Conservation (phyloP, 1,139 yeast genomes). For the Hanseniaspora sp. region DNA sequence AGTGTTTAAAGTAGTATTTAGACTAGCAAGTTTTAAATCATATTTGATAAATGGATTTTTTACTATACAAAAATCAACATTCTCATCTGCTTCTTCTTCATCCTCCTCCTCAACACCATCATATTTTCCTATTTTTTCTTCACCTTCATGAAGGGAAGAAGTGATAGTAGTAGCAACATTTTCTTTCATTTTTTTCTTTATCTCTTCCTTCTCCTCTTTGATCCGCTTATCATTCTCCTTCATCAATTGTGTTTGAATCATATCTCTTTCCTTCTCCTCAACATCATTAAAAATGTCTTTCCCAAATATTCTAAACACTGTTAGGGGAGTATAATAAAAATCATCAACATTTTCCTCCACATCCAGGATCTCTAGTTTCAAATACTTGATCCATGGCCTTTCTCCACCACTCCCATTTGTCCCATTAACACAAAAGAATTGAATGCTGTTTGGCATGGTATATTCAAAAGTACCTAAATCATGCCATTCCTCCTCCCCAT, state of each 20-base stretch:
- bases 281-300: constrained; percentile 15
- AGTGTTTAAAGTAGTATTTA: constrained; percentile 1
- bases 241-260: not conserved
- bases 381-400: constrained; percentile 8
- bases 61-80: constrained; percentile 9
- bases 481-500: constrained; percentile 3
- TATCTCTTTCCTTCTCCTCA: constrained; percentile 9
- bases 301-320: constrained; percentile 7
- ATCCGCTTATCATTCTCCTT: not conserved
- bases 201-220: not conserved
- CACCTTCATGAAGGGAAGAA: not conserved
- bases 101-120: not conserved
- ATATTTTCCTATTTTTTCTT: not conserved
- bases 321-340: constrained; percentile 10
- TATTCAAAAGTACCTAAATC: constrained; percentile 1
- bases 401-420: not conserved
- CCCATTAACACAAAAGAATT: constrained; percentile 4
- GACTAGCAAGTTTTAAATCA: not conserved
- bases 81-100: not conserved
- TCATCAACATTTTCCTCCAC: not conserved
- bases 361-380: constrained; percentile 1
- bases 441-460: not conserved
- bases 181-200: not conserved
- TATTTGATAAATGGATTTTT: constrained; percentile 11
- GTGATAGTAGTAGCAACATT: no score